Base-by-base conservation (phyloP, 1,284 basidiomycete genomes). In the Calocybe gambosa region DNA sequence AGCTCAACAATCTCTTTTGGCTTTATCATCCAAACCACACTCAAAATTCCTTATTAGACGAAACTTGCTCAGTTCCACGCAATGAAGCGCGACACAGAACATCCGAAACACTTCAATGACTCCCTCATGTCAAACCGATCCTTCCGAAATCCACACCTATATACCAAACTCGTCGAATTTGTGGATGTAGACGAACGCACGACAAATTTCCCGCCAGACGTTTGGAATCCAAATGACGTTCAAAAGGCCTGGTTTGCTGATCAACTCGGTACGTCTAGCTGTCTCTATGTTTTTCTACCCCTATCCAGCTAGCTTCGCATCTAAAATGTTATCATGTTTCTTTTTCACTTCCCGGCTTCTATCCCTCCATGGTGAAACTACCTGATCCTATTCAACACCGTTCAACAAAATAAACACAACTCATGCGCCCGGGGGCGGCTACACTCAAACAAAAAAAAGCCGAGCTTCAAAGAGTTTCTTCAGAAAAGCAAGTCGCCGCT, bases 111-210 rank as follows among this genome's bases (percentile, higher is more conserved):
- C 61, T 97, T 96, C 70, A 98, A 98, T 63, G 89, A 93, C 61
- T 89, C 89, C 0, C 77, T 99, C 28, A 87, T 94, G 80, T 77
- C 82, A 6, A 92, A 88, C 54, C 84, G 90, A 20, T 81, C 90
- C 0, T 98, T 97, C 66, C 84, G 91, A 21, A 98, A 99, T 59
- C 95, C 95, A 0, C 89, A 96, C 61, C 79, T 98, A 9, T 95
- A 95, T 63, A 74, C 88, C 2, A 91, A 93, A 56, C 80, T 99
- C 1, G 93, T 98, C 48, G 85, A 93, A 60, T 89, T 94, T 64
- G 82, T 95, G 8, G 85, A 86, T 49, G 84, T 96, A 10, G 85
- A 94, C 58, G 95, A 99, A 63, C 78, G 83, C 9, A 71, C 77
- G 10, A 86, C 85, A 0, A 89, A 90, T 54, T 93, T 93, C 57